Conservation (phyloP, 495 filamentous ascomycete genomes). For the Penicillium alfredii region DNA sequence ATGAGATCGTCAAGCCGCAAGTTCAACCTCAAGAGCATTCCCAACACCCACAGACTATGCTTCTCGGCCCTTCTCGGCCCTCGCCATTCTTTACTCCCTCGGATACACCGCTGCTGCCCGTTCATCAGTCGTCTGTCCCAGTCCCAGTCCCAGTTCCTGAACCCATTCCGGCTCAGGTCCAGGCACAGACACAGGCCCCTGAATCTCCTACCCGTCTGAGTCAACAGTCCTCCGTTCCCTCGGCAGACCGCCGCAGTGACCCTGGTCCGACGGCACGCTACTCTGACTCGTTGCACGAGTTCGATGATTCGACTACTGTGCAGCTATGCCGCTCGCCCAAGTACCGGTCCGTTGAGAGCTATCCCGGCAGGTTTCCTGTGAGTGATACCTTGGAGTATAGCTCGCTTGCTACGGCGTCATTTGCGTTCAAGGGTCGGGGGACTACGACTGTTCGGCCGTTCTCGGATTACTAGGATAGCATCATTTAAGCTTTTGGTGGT, state of each 20-base stretch:
- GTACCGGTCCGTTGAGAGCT: conserved; percentile 28
- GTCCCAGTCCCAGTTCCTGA: neutral
- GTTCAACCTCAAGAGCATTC: no score
- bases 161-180: no score
- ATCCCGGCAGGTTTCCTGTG: conserved; percentile 31
- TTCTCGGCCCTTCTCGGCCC: no score
- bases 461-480: conserved; percentile 23
- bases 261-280: neutral
- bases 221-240: no score
- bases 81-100: no score
- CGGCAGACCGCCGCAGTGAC: no score
- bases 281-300: neutral
- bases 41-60: no score
- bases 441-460: conserved; percentile 32
- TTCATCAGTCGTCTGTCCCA: no score
- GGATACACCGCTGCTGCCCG: no score
- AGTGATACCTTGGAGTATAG: conserved; percentile 28
- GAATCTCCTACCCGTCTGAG: no score
- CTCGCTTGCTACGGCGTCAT: conserved; percentile 22
- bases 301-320: conserved; percentile 4
- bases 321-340: conserved; percentile 9
- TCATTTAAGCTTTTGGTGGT: neutral
- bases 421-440: conserved; percentile 19
- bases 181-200: no score
- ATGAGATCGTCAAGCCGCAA: no score